These are phyloP conservation scores for Picochlorum sp. DNA, from an alignment of 139 green algal genomes.

Conservation along the genomic window DNA sequence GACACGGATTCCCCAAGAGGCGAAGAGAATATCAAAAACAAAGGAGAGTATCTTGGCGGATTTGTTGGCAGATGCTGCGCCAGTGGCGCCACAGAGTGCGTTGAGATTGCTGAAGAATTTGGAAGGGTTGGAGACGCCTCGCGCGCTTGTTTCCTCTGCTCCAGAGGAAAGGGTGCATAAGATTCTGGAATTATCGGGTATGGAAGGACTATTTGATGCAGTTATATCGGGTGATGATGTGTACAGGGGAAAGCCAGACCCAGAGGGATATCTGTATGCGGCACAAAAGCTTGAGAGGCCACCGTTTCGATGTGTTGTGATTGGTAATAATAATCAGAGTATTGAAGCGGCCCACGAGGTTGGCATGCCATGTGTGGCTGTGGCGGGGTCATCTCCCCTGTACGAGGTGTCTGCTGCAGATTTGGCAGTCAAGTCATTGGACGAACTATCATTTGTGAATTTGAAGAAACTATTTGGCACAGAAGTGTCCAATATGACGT, in stretches of 20 bases:
- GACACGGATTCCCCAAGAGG: conserved; percentile 68
- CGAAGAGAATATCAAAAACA: conserved; percentile 52
- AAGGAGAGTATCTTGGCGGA: conserved; percentile 67
- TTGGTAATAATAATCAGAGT: conserved; percentile 70
- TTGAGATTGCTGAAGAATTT: conserved; percentile 66
- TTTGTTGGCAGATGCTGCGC: conserved; percentile 38
- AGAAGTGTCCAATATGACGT: conserved; percentile 40
- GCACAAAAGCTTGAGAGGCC: conserved; percentile 66
- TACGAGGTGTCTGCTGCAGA: conserved; percentile 86
- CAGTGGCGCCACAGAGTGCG: conserved; percentile 36
- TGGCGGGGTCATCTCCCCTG: conserved; percentile 61
- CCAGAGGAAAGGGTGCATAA: conserved; percentile 39
- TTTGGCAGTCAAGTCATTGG: conserved; percentile 75
- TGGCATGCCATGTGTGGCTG: conserved; percentile 79
- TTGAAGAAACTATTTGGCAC: conserved; percentile 83
- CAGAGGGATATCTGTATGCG: conserved; percentile 66
- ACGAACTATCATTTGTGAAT: conserved; percentile 79
- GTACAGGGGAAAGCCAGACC: conserved; percentile 55
- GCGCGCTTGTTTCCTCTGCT: conserved; percentile 62
- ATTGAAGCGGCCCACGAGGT: conserved; percentile 87
- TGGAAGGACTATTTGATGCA: conserved; percentile 56
- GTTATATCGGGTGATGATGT: conserved; percentile 77
- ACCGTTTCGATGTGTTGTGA: conserved; percentile 78
- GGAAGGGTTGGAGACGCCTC: conserved; percentile 28
- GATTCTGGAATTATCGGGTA: conserved; percentile 38